Evolutionary conservation across 495 filamentous ascomycete species (phyloP).

Genomic region (Penicillium tannophilum): DNA sequence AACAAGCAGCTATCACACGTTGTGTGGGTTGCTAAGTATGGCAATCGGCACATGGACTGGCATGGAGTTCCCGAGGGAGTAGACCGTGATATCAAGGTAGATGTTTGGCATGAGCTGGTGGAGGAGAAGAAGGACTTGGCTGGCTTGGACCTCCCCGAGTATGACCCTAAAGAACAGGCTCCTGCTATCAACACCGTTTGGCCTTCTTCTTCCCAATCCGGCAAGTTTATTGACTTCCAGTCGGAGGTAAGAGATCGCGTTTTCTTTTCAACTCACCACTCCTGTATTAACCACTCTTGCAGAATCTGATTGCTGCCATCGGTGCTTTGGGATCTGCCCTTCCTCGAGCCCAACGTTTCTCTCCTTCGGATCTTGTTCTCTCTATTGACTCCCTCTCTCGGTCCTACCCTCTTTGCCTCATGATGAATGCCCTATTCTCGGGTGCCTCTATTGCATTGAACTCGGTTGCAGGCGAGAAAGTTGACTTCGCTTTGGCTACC

Average conservation of each 20-base stretch:
- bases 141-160: constrained; percentile 52
- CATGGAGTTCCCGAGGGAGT: constrained; percentile 77
- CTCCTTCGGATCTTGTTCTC: constrained; percentile 78
- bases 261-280: neutral
- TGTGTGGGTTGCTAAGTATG: constrained; percentile 91
- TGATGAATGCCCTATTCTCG: constrained; percentile 78
- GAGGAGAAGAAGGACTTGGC: constrained; percentile 56
- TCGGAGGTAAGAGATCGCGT: constrained; percentile 52
- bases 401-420: constrained; percentile 76
- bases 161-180: constrained; percentile 50
- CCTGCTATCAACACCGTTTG: constrained; percentile 62
- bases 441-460: constrained; percentile 88
- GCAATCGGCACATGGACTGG: constrained; percentile 90
- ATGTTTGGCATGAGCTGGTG: constrained; percentile 85
- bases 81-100: constrained; percentile 69
- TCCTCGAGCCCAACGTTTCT: constrained; percentile 71
- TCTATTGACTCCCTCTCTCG: constrained; percentile 80
- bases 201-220: constrained; percentile 52
- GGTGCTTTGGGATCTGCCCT: constrained; percentile 74
- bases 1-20: constrained; percentile 74
- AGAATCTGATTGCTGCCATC: constrained; percentile 80
- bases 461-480: constrained; percentile 71
- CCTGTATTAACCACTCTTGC: constrained; percentile 14
- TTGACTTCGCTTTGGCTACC: constrained; percentile 72
- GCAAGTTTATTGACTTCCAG: constrained; percentile 75